Evolutionary conservation across 2,329 filamentous ascomycete species (phyloP).

Genomic region (Aureobasidium lini): DNA sequence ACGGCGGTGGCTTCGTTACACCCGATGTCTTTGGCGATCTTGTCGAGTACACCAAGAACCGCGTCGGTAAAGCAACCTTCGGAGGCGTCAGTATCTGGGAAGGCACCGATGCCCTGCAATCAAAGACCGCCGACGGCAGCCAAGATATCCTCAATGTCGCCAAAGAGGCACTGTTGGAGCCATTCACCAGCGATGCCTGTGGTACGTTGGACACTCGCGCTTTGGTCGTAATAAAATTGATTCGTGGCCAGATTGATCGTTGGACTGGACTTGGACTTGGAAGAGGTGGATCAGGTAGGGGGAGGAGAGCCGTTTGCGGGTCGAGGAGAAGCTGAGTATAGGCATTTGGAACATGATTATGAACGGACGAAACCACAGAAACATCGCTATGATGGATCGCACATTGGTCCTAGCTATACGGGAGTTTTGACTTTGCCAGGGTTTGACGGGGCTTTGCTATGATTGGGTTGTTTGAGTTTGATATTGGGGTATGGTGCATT

Average conservation of each 20-base stretch:
- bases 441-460: too few relatives aligned
- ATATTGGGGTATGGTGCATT: too few relatives aligned
- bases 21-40: slow-evolving; percentile 2
- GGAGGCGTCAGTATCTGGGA: slow-evolving; percentile 12
- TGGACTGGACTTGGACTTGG: neutral
- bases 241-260: slow-evolving; percentile 3
- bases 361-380: neutral
- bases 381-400: neutral
- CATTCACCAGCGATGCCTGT: slow-evolving; percentile 9
- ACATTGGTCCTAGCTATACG: neutral
- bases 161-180: slow-evolving; percentile 5
- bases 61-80: neutral
- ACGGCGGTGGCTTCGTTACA: neutral
- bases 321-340: neutral
- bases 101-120: neutral
- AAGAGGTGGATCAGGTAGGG: neutral
- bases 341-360: neutral
- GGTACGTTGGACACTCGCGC: slow-evolving; percentile 4
- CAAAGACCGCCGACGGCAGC: neutral
- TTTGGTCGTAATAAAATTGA: neutral
- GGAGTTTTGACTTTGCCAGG: too few relatives aligned
- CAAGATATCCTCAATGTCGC: neutral
- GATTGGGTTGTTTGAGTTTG: too few relatives aligned
- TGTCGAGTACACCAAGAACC: neutral
- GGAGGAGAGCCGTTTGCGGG: neutral